Evolutionary conservation across 805 yeast genomes (phyloP), one percentile per base, ranked within the genome.

Genomic region (Candida verbasci): DNA sequence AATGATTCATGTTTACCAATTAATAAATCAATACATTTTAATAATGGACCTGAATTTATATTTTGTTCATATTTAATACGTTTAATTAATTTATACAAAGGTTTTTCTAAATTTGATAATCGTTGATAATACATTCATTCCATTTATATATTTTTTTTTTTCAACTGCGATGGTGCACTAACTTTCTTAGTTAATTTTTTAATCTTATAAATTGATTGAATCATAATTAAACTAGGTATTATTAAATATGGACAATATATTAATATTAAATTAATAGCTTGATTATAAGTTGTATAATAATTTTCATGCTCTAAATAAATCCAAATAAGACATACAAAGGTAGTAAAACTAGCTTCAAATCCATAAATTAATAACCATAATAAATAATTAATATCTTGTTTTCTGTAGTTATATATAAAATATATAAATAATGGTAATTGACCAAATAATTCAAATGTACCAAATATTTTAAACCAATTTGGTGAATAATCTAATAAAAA

Each of bases 341-440:
- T 87, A 4, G 96, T 87, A 35, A 83, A 63, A 3, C 82, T 64
- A 0, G 97, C 97, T 51, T 86, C 87, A 48, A 84, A 72, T 3
- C 91, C 96, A 56, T 93, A 91, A 5, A 80, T 49, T 10, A 76
- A 60, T 45, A 81, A 56, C 52, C 66, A 68, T 17, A 55, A 44
- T 35, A 50, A 40, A 43, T 29, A 37, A 12, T 41, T 28, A 9
- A 36, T n/a, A 22, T 38, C 20, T 33, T 39, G 26, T 9, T 18
- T 6, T 23, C 12, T 25, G 32, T 58, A 45, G 21, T 41, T 38
- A 24, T 40, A 47, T 0, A 70, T 67, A 9, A 72, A 77, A 10
- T 61, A 44, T 29, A 77, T 49, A 57, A 93, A 93, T 20, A 85
- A 65, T 1, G 98, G 98, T 35, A 85, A 54, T 60, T 91, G 98